Conservation (phyloP, 78 protist species). For the Cavenderia fasciculata region DNA sequence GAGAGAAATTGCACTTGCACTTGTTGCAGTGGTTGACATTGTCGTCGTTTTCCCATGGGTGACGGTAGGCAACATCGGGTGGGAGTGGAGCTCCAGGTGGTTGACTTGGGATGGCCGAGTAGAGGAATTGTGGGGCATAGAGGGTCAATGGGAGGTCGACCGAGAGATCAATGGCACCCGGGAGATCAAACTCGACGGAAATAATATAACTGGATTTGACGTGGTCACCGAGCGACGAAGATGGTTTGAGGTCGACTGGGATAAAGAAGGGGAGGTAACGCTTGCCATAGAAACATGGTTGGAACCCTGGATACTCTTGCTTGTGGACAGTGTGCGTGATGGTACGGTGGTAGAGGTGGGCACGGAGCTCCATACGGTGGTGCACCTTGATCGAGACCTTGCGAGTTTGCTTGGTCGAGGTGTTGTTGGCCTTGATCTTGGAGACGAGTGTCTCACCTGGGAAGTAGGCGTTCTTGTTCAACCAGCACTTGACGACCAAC, state of each 20-base stretch:
- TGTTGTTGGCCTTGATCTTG: conserved; percentile 53
- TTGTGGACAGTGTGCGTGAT: conserved; percentile 22
- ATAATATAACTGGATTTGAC: conserved; percentile 8
- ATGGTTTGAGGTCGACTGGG: conserved; percentile 61
- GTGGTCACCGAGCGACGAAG: conserved; percentile 47
- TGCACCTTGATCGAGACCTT: conserved; percentile 44
- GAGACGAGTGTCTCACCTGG: conserved; percentile 64
- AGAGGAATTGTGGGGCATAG: conserved; percentile 76
- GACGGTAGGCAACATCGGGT: conserved; percentile 68
- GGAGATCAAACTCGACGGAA: conserved; percentile 52
- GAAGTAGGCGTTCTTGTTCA: conserved; percentile 70
- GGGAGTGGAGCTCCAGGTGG: conserved; percentile 73
- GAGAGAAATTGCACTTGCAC: conserved; percentile 19
- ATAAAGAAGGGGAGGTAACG: conserved; percentile 66
- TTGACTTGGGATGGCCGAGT: conserved; percentile 35
- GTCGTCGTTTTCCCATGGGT: conserved; percentile 72
- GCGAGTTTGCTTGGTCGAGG: conserved; percentile 33
- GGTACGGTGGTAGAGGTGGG: conserved; percentile 48
- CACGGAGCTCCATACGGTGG: conserved; percentile 28
- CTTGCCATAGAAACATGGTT: conserved; percentile 76
- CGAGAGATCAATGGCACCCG: conserved; percentile 48
- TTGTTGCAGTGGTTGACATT: background rate
- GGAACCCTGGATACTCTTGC: conserved; percentile 51
- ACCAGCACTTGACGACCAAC: conserved; percentile 41
- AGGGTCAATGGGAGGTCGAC: conserved; percentile 52